Conservation (phyloP, 1,139 yeast genomes). For the Sugiyamaella pinicola region DNA sequence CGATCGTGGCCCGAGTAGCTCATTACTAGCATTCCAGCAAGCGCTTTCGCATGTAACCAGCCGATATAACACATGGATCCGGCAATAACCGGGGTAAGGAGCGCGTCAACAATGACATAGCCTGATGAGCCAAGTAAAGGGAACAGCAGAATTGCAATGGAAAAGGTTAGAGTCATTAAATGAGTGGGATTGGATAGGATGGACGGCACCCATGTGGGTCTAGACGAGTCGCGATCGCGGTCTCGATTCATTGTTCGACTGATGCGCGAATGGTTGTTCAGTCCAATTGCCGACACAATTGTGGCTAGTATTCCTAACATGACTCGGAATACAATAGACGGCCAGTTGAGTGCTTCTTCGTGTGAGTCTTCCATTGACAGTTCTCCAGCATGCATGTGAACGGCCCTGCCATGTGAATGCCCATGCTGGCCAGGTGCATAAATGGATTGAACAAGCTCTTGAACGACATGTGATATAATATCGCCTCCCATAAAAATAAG, state of each 20-base stretch:
- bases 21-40: constrained; percentile 50
- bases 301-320: constrained; percentile 41
- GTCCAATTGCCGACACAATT: constrained; percentile 41
- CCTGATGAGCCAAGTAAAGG: constrained; percentile 38
- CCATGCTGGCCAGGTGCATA: constrained; percentile 47
- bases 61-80: constrained; percentile 47
- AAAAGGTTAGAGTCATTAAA: constrained; percentile 59
- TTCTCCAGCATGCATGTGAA: constrained; percentile 48
- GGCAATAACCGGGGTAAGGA: constrained; percentile 46
- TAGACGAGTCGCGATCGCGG: constrained; percentile 18
- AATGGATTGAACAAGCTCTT: constrained; percentile 62
- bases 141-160: constrained; percentile 43
- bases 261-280: constrained; percentile 39
- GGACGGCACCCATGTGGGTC: constrained; percentile 30
- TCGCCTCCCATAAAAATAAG: constrained; percentile 91
- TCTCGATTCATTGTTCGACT: constrained; percentile 36
- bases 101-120: constrained; percentile 38
- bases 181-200: constrained; percentile 60
- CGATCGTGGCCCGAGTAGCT: constrained; percentile 46
- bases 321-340: constrained; percentile 36
- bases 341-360: constrained; percentile 39
- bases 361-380: constrained; percentile 28
- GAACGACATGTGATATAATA: constrained; percentile 78
- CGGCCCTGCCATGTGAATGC: constrained; percentile 52
- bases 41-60: constrained; percentile 45